Evolutionary conservation across 352 stramenopile species (phyloP), one percentile per base, ranked within the genome.

Genomic region (Phytophthora pisi): DNA sequence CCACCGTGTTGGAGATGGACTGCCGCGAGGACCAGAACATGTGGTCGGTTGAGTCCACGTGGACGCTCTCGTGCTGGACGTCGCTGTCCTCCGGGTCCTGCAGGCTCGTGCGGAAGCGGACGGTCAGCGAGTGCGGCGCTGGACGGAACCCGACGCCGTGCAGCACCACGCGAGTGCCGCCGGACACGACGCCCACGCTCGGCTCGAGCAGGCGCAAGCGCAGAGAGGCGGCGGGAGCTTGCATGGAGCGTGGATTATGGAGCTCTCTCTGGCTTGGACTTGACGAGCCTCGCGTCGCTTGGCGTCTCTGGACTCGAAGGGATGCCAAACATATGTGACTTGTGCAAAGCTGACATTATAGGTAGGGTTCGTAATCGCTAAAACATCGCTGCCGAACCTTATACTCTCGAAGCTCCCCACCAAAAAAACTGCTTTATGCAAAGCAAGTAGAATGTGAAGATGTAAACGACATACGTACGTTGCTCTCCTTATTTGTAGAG

Each of bases 61-160:
- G 40, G 13, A 57, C 20, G 16, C n/a, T 57, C 20, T 64, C 31
- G 3, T 42, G 23, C 9, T 38, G 20, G 5, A 16, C n/a, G 15
- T 47, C 42, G 5, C 5, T 10, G 5, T 71, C 53, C n/a, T 65
- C 45, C 9, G 57, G 16, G 31, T 62, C 70, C 7, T 77, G 61
- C 18, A 76, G 59, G 2, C 67, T 18, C 49, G 89, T 57, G 10
- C 69, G 74, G 57, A 90, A 88, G 31, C 81, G 79, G 50, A 92
- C 81, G n/a, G 75, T 67, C 51, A 92, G 76, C 52, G 84, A 88
- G 68, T 92, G 84, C 51, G 81, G 84, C 28, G 54, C 57, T 30
- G 84, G 72, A 3, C 78, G 77, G 72, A 92, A 92, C 30, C 82
- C 82, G 3, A 63, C 79, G 57, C 84, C 82, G 51, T 92, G 81